Percentiles rank a stretch among this genome's conserved stretches.
Evolutionary conservation across 2,329 filamentous ascomycete species (phyloP).

Genomic region (Coniochaeta hoffmannii): DNA sequence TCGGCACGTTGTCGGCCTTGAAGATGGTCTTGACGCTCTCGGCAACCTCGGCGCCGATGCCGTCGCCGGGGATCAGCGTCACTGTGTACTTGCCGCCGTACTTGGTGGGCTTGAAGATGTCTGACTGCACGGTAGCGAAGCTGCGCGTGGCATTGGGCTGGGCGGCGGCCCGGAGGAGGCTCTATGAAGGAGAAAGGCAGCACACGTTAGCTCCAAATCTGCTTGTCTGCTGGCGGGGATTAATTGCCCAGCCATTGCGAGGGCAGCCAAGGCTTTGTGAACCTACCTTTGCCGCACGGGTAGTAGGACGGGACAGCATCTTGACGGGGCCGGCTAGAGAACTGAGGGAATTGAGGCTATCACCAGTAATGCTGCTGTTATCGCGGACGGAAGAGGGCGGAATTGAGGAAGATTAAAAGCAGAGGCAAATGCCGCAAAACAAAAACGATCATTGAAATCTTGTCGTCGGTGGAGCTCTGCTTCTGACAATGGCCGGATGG

Average conservation of each 20-base stretch:
- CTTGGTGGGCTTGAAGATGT: constrained; percentile 99
- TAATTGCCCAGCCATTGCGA: constrained; percentile 12
- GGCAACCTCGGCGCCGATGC: constrained; percentile 95
- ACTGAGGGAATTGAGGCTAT: background rate
- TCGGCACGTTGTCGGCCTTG: constrained; percentile 97
- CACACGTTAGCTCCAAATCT: constrained; percentile 10
- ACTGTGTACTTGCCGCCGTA: constrained; percentile 99
- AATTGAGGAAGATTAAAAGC: background rate
- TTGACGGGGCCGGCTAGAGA: constrained; percentile 20
- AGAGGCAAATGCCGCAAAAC: constrained; percentile 4
- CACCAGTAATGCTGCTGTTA: background rate
- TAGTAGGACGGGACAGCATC: constrained; percentile 54
- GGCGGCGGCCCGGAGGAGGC: constrained; percentile 42
- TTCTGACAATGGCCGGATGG: background rate
- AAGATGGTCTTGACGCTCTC: constrained; percentile 99
- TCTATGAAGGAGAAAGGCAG: constrained; percentile 26
- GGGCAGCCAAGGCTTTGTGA: background rate
- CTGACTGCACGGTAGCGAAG: constrained; percentile 79
- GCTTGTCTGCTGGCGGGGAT: background rate
- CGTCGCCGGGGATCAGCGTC: constrained; percentile 96
- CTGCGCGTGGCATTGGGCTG: constrained; percentile 40
- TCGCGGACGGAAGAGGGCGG: background rate
- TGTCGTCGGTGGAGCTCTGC: constrained; percentile 3
- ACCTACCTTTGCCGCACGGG: constrained; percentile 51
- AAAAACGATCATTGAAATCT: constrained; percentile 1